These are phyloP conservation scores for Entomortierella parvispora DNA, from an alignment of 192 early-diverging fungal species.

Conservation along the genomic window DNA sequence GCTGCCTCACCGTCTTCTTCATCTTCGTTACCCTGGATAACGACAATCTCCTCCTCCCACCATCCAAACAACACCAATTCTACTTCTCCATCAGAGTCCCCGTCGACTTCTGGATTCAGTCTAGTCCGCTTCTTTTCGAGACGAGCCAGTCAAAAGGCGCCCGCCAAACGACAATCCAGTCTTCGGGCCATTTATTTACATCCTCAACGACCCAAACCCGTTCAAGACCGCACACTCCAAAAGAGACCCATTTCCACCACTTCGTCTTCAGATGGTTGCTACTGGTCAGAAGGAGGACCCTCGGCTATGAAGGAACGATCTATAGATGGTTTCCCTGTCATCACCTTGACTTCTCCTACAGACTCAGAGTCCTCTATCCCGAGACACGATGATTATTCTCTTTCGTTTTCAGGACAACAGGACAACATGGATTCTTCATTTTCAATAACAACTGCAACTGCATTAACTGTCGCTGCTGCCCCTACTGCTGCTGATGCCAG, in stretches of 20 bases:
- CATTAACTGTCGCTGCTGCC: too few species aligned
- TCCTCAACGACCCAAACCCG: too few species aligned
- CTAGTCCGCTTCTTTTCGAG: slow-evolving; percentile 27
- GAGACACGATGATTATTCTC: background rate
- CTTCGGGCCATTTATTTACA: too few species aligned
- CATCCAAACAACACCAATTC: too few species aligned
- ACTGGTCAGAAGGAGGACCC: slow-evolving; percentile 1
- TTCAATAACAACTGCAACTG: background rate
- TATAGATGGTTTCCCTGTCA: slow-evolving; percentile 34
- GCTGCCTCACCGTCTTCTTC: too few species aligned
- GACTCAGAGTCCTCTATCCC: slow-evolving; percentile 34
- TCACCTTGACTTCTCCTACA: slow-evolving; percentile 41
- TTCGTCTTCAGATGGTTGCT: slow-evolving; percentile 9
- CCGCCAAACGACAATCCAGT: too few species aligned
- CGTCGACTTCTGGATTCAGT: slow-evolving; percentile 6
- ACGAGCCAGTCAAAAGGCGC: background rate
- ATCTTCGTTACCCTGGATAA: too few species aligned
- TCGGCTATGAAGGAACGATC: slow-evolving; percentile 12
- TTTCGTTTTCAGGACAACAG: background rate
- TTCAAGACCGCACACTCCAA: slow-evolving; percentile 2
- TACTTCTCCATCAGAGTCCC: too few species aligned
- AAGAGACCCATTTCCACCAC: slow-evolving; percentile 15
- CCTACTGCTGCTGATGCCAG: too few species aligned
- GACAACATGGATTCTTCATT: background rate
- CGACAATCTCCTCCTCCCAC: too few species aligned